Percentiles rank a stretch among this genome's conserved stretches.
phyloP scores from a whole-genome alignment of 768 basidiomycete species.

The Termitomyces sp. region DNA sequence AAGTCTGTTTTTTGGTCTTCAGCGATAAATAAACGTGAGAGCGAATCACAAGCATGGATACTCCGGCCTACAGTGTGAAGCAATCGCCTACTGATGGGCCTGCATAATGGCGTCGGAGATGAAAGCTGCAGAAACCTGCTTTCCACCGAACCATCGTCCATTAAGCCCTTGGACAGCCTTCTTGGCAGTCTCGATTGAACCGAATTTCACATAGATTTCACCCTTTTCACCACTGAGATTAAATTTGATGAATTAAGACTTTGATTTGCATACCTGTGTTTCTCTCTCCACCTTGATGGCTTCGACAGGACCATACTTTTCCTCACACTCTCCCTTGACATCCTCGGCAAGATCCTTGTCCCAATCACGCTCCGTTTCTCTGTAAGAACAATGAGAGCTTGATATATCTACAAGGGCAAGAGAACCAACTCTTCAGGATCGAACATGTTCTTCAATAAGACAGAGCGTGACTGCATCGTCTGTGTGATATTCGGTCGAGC shows the following conservation, averaged over 20 bases:
- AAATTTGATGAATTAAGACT: background rate
- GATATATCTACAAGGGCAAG: background rate
- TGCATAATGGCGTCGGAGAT: conserved; percentile 94
- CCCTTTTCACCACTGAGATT: conserved; percentile 48
- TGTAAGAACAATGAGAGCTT: conserved; percentile 22
- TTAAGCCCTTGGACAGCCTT: conserved; percentile 87
- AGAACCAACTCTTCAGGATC: conserved; percentile 84
- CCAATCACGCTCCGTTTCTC: conserved; percentile 96
- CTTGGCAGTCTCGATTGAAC: conserved; percentile 70
- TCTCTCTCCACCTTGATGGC: conserved; percentile 94
- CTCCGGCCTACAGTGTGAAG: conserved; percentile 6
- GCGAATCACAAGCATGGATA: conserved; percentile 24
- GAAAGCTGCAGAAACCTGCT: conserved; percentile 80
- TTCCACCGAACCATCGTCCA: conserved; percentile 95
- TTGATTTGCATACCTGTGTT: conserved; percentile 56
- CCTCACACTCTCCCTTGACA: conserved; percentile 90
- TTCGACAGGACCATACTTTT: conserved; percentile 83
- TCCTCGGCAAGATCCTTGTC: conserved; percentile 95
- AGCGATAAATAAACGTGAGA: conserved; percentile 19
- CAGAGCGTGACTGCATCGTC: conserved; percentile 83
- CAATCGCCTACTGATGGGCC: conserved; percentile 63
- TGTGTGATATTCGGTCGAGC: conserved; percentile 77
- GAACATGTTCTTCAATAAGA: conserved; percentile 95
- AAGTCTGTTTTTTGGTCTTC: conserved; percentile 25
- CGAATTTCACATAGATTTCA: conserved; percentile 96